phyloP scores from a whole-genome alignment of 2,329 filamentous ascomycete genomes.

The Hymenoscyphus albidus region DNA sequence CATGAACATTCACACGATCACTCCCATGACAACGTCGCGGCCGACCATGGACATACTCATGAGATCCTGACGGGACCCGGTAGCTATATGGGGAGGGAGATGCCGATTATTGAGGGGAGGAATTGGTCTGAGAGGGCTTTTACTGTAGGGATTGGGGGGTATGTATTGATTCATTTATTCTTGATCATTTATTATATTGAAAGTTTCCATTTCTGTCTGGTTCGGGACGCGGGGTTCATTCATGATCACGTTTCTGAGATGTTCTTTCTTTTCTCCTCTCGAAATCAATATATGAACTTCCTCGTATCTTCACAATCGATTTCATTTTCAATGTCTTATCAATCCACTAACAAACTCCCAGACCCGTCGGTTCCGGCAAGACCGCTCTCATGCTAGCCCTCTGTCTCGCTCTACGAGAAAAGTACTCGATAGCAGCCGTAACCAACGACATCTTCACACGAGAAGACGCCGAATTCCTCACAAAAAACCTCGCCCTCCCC shows the following conservation, averaged over 20 bases:
- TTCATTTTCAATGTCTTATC: too few species aligned
- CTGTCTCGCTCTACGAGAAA: slow-evolving; percentile 74
- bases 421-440: slow-evolving; percentile 86
- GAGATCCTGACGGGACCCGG: slow-evolving; percentile 94
- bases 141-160: slow-evolving; percentile 98
- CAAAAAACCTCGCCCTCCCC: slow-evolving; percentile 77
- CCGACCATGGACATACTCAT: slow-evolving; percentile 88
- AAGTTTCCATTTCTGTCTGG: neutral
- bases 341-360: slow-evolving; percentile 37
- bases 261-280: neutral
- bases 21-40: slow-evolving; percentile 46
- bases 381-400: slow-evolving; percentile 95
- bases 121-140: slow-evolving; percentile 88
- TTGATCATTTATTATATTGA: neutral
- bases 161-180: slow-evolving; percentile 26
- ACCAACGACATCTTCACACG: slow-evolving; percentile 99
- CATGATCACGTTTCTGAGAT: slow-evolving; percentile 12
- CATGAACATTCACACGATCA: slow-evolving; percentile 48
- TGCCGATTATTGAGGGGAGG: slow-evolving; percentile 86
- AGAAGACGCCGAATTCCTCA: slow-evolving; percentile 97
- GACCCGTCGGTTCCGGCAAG: slow-evolving; percentile 94
- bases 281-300: neutral
- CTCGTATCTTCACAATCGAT: neutral
- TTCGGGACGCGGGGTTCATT: slow-evolving; percentile 15
- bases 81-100: slow-evolving; percentile 83